Base-by-base conservation (phyloP, 768 basidiomycete species). In the Leccinum arenicola region DNA sequence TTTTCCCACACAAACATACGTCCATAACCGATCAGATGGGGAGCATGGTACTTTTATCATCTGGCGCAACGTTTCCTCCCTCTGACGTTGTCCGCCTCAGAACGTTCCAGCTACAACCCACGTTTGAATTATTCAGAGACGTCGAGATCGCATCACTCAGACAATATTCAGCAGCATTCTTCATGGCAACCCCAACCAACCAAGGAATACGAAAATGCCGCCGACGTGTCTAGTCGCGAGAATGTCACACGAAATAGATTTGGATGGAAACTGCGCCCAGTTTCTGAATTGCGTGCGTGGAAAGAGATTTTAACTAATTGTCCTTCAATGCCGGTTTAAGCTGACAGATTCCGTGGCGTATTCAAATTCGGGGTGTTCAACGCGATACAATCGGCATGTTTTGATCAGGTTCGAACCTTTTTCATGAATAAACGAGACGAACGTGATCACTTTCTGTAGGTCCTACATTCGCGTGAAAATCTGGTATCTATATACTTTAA, bases 341-440 rank as follows among this genome's bases (percentile, higher is more conserved):
- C 93, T 53, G 91, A 94, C 67, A 79, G 86, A 15, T 94, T 89
- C 72, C 84, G 91, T 15, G 77, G 80, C 0, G 76, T 93, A 2
- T 97, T 95, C 82, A 90, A 89, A 67, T 97, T 95, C 63, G 86
- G 86, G 0, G 83, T 89, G 3, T 98, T 98, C 79, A 98, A 98
- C 70, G 87, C 89, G 3, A 84, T 98, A 21, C 96, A 99, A 65
- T 93, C 91, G 14, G 79, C 78, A 29, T 94, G 91, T 69, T 92
- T 91, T 63, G 83, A 89, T 51, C 79, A 81, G 63, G 94, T 93
- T 68, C 58, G 67, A 55, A 27, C 40, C 4, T 38, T 6, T 8
- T 54, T 48, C 2, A 12, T 45, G 48, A 7, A 19, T 35, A 40
- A 1, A 11, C 23, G 50, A 47, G 29, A 40, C 36, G 15, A 25